Evolutionary conservation across 768 basidiomycete species (phyloP), one percentile per base, ranked within the genome.

Genomic region (Lyophyllum decastes): DNA sequence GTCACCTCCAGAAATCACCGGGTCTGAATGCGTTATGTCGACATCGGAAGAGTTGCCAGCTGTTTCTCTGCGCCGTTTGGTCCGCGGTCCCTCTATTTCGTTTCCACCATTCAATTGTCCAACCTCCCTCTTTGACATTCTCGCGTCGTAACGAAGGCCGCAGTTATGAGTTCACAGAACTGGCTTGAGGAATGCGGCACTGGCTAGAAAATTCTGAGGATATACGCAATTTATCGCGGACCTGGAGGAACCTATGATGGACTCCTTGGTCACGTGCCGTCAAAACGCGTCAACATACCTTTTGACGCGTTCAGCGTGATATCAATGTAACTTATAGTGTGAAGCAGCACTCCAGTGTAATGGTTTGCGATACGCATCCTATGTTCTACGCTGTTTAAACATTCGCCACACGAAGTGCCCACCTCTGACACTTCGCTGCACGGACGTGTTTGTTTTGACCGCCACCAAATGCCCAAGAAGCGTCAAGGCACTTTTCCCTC

Each of bases 401-500:
- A 54, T 68, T 78, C 19, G 85, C 86, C 11, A 87, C 63, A 51
- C 79, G 71, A 38, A 86, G 64, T 47, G 80, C 73, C n/a, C 64
- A 61, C 78, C 87, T 76, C 44, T 77, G 72, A 61, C 71, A 73
- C 60, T 70, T 76, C 14, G 86, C 85, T 3, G 80, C 79, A n/a
- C 80, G 75, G 14, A 86, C 85, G 63, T 91, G 89, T 54, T 84
- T 84, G 65, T 91, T 93, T 64, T 89, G 72, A 14, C 88, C 89
- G 16, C 89, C 88, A 54, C 80, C 76, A 72, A 89, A 91, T 0
- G 88, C 86, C 78, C 82, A 82, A 6, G 79, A 79, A 0, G 86
- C 85, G 47, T 86, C 78, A 55, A 69, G 71, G 59, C 43, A 7
- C 48, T 57, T 35, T 50, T 61, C 59, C 38, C 62, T 58, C 33